phyloP scores from a whole-genome alignment of 2,329 filamentous ascomycete species.

The Verticillium albo-atrum region DNA sequence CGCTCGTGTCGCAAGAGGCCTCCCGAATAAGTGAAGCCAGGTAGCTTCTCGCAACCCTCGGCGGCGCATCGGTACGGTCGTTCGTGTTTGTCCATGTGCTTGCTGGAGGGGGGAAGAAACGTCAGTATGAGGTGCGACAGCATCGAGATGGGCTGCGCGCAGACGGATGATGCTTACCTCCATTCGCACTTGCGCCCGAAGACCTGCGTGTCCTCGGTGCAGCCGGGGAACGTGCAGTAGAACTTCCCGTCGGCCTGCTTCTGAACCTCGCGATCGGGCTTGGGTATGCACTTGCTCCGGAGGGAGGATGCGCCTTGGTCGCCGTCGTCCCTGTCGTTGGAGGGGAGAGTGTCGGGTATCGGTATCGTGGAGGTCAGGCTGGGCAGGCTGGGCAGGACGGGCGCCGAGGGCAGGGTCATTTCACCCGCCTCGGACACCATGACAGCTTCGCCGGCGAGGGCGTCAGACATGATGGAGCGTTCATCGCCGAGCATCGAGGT shows the following conservation, averaged over 20 bases:
- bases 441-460: constrained; percentile 25
- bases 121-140: constrained; percentile 15
- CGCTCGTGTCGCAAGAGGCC: constrained; percentile 86
- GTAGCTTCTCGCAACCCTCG: constrained; percentile 82
- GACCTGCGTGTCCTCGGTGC: constrained; percentile 56
- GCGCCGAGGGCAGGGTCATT: constrained; percentile 33
- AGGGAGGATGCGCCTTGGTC: constrained; percentile 14
- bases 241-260: constrained; percentile 72
- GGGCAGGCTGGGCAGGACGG: constrained; percentile 17
- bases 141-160: background rate
- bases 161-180: constrained; percentile 67
- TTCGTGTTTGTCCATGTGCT: constrained; percentile 98
- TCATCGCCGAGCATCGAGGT: constrained; percentile 31
- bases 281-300: constrained; percentile 50
- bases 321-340: constrained; percentile 11
- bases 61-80: constrained; percentile 83
- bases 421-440: constrained; percentile 31
- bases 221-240: constrained; percentile 68
- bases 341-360: constrained; percentile 25
- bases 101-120: constrained; percentile 45
- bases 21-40: constrained; percentile 92
- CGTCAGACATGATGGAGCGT: constrained; percentile 30
- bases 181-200: constrained; percentile 89
- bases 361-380: constrained; percentile 26
- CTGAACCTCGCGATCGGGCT: constrained; percentile 51